phyloP scores from a whole-genome alignment of 352 stramenopile species.

The Thraustochytrium striatum region DNA sequence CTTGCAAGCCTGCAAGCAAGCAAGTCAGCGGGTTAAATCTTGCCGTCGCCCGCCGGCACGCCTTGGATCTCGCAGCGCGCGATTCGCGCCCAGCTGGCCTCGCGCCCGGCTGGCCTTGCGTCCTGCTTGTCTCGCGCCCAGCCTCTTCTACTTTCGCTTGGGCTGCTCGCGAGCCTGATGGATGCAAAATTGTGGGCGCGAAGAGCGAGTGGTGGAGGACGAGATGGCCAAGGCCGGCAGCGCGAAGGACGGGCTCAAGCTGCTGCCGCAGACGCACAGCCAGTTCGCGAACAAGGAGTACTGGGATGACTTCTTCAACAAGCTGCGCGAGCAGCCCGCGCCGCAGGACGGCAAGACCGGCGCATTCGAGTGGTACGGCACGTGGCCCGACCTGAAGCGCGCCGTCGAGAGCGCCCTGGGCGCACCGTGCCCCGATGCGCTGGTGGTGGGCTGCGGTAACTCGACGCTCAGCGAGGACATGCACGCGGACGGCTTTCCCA shows the following conservation, averaged over 20 bases:
- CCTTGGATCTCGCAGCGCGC: no score
- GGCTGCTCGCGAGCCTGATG: no score
- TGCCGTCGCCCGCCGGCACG: no score
- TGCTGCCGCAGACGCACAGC: conserved; percentile 45
- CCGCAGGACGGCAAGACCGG: conserved; percentile 1
- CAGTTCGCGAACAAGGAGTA: conserved; percentile 32
- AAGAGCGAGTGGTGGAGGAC: no score
- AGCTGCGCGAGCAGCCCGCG: conserved; percentile 14
- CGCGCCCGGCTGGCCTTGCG: no score
- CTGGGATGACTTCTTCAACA: conserved; percentile 49
- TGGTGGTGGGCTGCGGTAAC: conserved; percentile 73
- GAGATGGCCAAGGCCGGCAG: no score
- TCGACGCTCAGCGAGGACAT: conserved; percentile 66
- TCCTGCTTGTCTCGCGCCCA: no score
- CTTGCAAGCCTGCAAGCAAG: no score
- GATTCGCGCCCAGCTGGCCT: no score
- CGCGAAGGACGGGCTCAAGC: conserved; percentile 23
- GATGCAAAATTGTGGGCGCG: no score
- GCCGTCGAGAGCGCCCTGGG: conserved; percentile 54
- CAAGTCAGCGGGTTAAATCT: no score
- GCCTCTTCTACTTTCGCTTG: no score
- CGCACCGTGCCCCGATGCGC: conserved; percentile 55
- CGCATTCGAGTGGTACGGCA: conserved; percentile 74
- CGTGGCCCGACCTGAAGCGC: conserved; percentile 59
- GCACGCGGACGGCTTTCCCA: conserved; percentile 61